Evolutionary conservation across 768 basidiomycete species (phyloP), one percentile per base, ranked within the genome.

Genomic region (Brasilioporus rufonigricans): DNA sequence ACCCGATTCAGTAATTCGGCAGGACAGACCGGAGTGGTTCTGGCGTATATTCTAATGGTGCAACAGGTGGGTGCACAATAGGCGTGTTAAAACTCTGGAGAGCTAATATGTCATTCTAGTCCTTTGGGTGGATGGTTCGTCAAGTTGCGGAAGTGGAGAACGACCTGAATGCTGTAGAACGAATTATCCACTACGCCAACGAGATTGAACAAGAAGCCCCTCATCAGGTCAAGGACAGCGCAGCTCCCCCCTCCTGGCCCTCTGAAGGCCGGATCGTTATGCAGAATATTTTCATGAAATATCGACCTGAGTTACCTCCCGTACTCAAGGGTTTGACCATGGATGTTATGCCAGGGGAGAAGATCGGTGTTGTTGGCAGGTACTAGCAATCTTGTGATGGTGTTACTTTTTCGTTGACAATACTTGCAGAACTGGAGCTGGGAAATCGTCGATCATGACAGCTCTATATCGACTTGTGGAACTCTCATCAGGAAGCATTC

Each of bases 391-490:
- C 31, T 3, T 29, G 71, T 56, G 32, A 53, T 57, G n/a, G 12
- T 32, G 5, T 29, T n/a, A 41, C 11, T 51, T 29, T 18, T 44
- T 36, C 39, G 23, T 32, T 29, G 19, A 47, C 33, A 27, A 51
- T 44, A 6, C 39, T 33, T 44, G 33, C 56, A 81, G 83, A 62
- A 93, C 92, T n/a, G 92, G 92, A 46, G 92, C 92, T 0, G 93
- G 93, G 35, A 93, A 96, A 71, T 89, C 87, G n/a, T 89, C 89
- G 1, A 87, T 98, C 55, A 89, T 96, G 88, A 87, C 86, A 62
- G 87, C 91, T 5, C 75, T 97, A 0, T 95, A 86, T 73, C 84
- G 93, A 21, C 75, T 97, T 31, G 90, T 94, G 21, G 95, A 98
- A 63, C 75, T 89, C 21, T 72, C 79, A 0, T 82, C 83, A 10